Percentiles rank a stretch among this genome's conserved stretches.
phyloP scores from a whole-genome alignment of 208 protist genomes.

The Acanthamoeba triangularis region DNA sequence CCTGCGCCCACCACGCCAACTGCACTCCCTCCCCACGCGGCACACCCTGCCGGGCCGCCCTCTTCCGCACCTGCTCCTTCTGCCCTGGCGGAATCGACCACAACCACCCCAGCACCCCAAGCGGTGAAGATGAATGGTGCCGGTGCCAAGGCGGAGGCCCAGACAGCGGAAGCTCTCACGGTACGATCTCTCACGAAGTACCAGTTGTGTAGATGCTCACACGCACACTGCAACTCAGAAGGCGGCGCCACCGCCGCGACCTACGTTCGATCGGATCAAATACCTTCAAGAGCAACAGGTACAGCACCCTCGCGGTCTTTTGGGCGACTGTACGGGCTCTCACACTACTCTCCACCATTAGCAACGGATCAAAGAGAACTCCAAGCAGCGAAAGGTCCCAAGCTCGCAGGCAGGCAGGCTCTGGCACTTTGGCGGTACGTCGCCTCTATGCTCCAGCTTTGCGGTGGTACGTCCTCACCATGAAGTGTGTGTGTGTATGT shows the following conservation, averaged over 20 bases:
- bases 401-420: background rate
- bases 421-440: conserved; percentile 67
- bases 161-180: background rate
- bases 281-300: conserved; percentile 38
- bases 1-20: background rate
- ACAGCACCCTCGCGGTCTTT: too few relatives aligned
- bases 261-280: conserved; percentile 7
- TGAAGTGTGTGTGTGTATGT: too few relatives aligned
- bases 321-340: too few relatives aligned
- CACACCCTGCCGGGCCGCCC: too few relatives aligned
- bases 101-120: background rate
- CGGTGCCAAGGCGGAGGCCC: background rate
- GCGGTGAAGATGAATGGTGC: background rate
- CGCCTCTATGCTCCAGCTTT: too few relatives aligned
- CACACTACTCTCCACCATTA: background rate
- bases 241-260: background rate
- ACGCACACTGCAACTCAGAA: background rate
- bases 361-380: conserved; percentile 62
- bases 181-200: too few relatives aligned
- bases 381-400: conserved; percentile 21
- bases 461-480: background rate
- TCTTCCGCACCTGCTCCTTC: background rate
- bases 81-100: background rate
- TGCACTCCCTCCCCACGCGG: background rate
- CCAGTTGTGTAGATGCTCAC: too few relatives aligned